These are phyloP conservation scores for Hymenoscyphus albidus DNA, from an alignment of 2,329 filamentous ascomycete genomes.

Conservation along the genomic window DNA sequence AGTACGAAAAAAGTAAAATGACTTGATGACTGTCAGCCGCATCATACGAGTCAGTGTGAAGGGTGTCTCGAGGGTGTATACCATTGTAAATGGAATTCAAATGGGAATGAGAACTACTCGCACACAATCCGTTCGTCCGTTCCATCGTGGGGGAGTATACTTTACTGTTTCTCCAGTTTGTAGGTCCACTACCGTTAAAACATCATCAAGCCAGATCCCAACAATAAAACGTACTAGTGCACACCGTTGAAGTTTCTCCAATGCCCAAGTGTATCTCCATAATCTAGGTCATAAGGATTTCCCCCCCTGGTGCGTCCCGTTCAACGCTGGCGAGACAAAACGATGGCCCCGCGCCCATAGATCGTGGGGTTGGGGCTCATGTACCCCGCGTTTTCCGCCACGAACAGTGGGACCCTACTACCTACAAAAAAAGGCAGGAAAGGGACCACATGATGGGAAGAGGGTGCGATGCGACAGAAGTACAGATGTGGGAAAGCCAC, in stretches of 20 bases:
- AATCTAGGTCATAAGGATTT: too few relatives aligned
- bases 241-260: too few relatives aligned
- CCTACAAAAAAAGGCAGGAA: too few relatives aligned
- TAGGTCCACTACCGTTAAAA: neutral
- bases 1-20: neutral
- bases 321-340: too few relatives aligned
- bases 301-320: too few relatives aligned
- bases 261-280: too few relatives aligned
- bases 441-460: slow-evolving; percentile 5
- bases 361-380: too few relatives aligned
- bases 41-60: neutral
- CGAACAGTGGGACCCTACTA: too few relatives aligned
- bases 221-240: too few relatives aligned
- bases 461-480: neutral
- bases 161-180: neutral
- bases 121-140: neutral
- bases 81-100: neutral
- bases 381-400: too few relatives aligned
- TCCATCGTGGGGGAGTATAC: neutral
- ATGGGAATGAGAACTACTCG: neutral
- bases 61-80: neutral
- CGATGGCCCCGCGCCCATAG: too few relatives aligned
- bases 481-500: neutral
- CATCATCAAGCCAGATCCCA: too few relatives aligned
- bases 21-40: neutral